Conservation (phyloP, 139 green algal species). For the Coelastrella sp. region DNA sequence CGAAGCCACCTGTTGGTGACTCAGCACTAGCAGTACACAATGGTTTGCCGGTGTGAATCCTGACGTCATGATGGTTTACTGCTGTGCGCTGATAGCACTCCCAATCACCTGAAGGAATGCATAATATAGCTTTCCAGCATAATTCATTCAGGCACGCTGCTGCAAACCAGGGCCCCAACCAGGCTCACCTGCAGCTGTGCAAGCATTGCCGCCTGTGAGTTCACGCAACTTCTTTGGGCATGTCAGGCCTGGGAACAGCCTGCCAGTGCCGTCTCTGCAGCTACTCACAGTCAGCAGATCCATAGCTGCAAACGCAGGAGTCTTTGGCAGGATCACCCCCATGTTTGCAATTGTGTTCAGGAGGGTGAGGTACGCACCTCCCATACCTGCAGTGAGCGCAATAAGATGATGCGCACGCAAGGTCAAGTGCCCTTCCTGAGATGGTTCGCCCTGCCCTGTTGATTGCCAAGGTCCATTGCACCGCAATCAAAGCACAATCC, state of each 20-base stretch:
- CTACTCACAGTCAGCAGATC: slow-evolving; percentile 60
- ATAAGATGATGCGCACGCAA: neutral
- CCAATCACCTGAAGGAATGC: no score
- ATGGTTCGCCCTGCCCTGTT: no score
- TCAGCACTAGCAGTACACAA: no score
- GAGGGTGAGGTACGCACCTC: slow-evolving; percentile 95
- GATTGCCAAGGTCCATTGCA: no score
- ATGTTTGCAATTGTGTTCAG: slow-evolving; percentile 97
- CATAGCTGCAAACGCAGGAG: slow-evolving; percentile 77
- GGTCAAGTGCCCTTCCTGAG: no score
- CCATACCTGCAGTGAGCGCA: slow-evolving; percentile 63
- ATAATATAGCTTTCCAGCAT: no score
- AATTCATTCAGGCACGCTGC: no score
- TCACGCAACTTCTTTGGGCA: slow-evolving; percentile 47
- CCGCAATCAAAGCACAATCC: no score
- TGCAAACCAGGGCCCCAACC: neutral
- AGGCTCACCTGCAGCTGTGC: slow-evolving; percentile 47
- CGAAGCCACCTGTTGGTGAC: no score
- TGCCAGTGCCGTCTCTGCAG: slow-evolving; percentile 22
- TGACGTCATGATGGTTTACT: no score
- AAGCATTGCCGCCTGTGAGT: slow-evolving; percentile 46
- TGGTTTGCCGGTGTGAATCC: no score
- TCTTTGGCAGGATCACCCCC: slow-evolving; percentile 84
- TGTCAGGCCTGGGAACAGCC: neutral
- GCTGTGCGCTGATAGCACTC: no score